phyloP scores from a whole-genome alignment of 2,329 filamentous ascomycete genomes.

The Ascochyta lentis region DNA sequence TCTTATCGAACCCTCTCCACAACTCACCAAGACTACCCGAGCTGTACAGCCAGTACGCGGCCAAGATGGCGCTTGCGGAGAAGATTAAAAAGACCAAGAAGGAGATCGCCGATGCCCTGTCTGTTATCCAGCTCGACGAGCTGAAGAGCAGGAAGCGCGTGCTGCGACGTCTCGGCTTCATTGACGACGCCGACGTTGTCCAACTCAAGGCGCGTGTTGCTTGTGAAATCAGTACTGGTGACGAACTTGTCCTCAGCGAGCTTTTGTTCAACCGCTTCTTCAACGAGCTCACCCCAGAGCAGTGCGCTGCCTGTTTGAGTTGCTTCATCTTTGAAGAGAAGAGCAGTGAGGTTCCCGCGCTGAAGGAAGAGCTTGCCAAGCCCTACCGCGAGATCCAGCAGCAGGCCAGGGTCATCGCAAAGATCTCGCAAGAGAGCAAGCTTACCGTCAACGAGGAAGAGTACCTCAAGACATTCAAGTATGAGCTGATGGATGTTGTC shows the following conservation, averaged over 20 bases:
- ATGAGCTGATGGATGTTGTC: slow-evolving; percentile 96
- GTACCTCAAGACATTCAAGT: slow-evolving; percentile 88
- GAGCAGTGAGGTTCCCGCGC: slow-evolving; percentile 71
- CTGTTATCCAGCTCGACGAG: slow-evolving; percentile 92
- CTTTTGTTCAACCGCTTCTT: slow-evolving; percentile 97
- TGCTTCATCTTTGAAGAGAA: slow-evolving; percentile 99
- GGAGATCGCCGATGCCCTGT: slow-evolving; percentile 82
- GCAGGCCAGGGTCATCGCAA: slow-evolving; percentile 87
- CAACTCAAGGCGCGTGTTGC: slow-evolving; percentile 96
- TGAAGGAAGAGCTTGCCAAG: slow-evolving; percentile 86
- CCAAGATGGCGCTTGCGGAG: slow-evolving; percentile 76
- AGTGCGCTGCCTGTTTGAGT: slow-evolving; percentile 84
- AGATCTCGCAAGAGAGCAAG: slow-evolving; percentile 94
- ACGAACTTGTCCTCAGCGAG: slow-evolving; percentile 91
- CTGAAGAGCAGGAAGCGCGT: slow-evolving; percentile 96
- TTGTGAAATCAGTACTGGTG: slow-evolving; percentile 96
- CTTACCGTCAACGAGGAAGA: slow-evolving; percentile 93
- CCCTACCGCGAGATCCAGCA: slow-evolving; percentile 85
- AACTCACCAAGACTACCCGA: slow-evolving; percentile 83
- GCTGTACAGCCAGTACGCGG: slow-evolving; percentile 85
- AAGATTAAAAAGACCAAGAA: slow-evolving; percentile 90
- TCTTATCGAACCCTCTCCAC: slow-evolving; percentile 89
- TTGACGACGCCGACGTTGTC: slow-evolving; percentile 93
- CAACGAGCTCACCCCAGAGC: slow-evolving; percentile 89
- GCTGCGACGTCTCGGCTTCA: slow-evolving; percentile 89